Percentiles rank a stretch among this genome's conserved stretches.
Evolutionary conservation across 1,139 yeast species (phyloP).

Genomic region (Pichia sp.): DNA sequence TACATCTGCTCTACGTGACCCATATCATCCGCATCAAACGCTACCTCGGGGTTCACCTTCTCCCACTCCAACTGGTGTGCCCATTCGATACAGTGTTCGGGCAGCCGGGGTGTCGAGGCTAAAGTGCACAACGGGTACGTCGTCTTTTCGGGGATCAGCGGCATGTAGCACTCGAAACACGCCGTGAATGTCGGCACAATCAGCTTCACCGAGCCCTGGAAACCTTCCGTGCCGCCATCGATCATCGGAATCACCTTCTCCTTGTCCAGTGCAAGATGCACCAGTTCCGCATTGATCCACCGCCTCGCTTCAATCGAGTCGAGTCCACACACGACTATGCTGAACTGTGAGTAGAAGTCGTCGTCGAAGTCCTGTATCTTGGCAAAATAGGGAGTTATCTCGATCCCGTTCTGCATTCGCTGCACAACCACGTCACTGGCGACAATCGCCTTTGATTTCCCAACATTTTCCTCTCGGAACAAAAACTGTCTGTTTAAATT

Average conservation of each 20-base stretch:
- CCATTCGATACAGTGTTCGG: conserved; percentile 96
- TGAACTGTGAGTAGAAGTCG: conserved; percentile 65
- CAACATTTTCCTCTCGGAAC: conserved; percentile 73
- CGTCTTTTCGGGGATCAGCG: conserved; percentile 63
- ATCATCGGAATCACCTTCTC: conserved; percentile 67
- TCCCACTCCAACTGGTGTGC: conserved; percentile 80
- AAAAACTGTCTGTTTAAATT: conserved; percentile 91
- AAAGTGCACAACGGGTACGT: conserved; percentile 92
- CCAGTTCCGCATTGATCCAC: conserved; percentile 80
- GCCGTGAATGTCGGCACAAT: conserved; percentile 81
- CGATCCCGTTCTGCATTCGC: conserved; percentile 42
- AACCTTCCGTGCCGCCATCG: conserved; percentile 97
- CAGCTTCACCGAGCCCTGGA: conserved; percentile 86
- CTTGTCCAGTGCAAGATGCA: conserved; percentile 35
- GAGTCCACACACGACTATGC: conserved; percentile 77
- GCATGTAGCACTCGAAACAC: conserved; percentile 90
- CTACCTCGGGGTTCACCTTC: conserved; percentile 39
- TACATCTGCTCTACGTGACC: conserved; percentile 67
- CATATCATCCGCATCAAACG: conserved; percentile 66
- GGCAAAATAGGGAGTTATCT: conserved; percentile 55
- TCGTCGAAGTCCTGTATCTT: conserved; percentile 68
- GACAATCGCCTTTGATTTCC: conserved; percentile 71
- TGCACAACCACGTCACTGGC: conserved; percentile 62
- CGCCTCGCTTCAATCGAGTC: conserved; percentile 89
- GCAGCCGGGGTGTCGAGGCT: conserved; percentile 87